These are phyloP conservation scores for Tillandsia fasciculata DNA, from an alignment of 176 grass and related monocot genomes.

Conservation along the genomic window DNA sequence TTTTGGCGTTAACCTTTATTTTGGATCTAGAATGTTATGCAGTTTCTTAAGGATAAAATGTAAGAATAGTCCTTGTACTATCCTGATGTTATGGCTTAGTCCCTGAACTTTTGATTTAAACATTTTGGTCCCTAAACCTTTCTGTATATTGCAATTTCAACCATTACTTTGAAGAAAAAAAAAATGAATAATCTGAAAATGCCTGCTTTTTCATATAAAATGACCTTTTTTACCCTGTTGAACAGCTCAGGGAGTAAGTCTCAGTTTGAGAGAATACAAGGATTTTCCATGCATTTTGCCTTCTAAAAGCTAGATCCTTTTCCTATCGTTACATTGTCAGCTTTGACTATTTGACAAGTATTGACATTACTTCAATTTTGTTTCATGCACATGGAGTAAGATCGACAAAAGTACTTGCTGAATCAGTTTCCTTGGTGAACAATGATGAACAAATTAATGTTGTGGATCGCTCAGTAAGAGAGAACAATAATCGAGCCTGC, in stretches of 20 bases:
- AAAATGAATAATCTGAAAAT: too few species aligned
- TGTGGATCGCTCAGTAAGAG: slow-evolving; percentile 17
- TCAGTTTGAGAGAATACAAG: too few species aligned
- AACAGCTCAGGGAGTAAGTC: too few species aligned
- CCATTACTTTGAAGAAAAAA: too few species aligned
- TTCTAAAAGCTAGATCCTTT: slow-evolving; percentile 1
- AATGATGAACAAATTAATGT: slow-evolving; percentile 19
- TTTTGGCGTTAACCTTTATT: neutral
- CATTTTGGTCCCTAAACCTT: too few species aligned
- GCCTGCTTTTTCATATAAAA: too few species aligned
- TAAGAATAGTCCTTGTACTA: too few species aligned
- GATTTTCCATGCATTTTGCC: too few species aligned
- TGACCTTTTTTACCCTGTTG: too few species aligned
- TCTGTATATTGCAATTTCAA: too few species aligned
- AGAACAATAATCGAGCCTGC: slow-evolving; percentile 34
- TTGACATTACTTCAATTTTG: slow-evolving; percentile 15
- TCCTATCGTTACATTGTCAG: slow-evolving; percentile 3
- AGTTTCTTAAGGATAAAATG: neutral
- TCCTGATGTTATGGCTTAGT: too few species aligned
- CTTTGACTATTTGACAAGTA: slow-evolving; percentile 6
- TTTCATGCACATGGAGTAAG: slow-evolving; percentile 34
- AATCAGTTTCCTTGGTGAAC: slow-evolving; percentile 44
- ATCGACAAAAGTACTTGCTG: slow-evolving; percentile 59
- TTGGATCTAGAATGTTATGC: neutral
- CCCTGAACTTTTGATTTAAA: too few species aligned